Evolutionary conservation across 75 land plant species (phyloP), one percentile per base, ranked within the genome.

Genomic region (Pseudotsuga menziesii): DNA sequence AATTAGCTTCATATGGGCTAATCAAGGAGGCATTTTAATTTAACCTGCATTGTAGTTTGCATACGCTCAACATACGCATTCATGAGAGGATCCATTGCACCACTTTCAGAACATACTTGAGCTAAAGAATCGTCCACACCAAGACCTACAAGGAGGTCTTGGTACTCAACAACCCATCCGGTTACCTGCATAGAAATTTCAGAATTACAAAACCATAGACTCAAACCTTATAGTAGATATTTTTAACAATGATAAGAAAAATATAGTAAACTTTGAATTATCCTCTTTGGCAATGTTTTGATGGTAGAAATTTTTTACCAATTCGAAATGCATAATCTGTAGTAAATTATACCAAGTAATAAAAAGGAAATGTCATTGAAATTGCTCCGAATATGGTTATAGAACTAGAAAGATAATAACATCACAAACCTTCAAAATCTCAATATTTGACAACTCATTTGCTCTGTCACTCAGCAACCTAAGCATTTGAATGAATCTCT

Each of bases 31-130:
- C 71, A 9, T 39, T 69, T 41, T 16, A 71, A 71, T 74, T 20
- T 48, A 76, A 97, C 99, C 89, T 79, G 90, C 76, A 91, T 94
- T 77, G 99, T 91, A 16, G 89, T 85, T 81, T 97, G 98, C 98
- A 94, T 94, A 63, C 99, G 87, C 76, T 97, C 99, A 72, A 97
- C 91, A 83, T 97, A 97, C 32, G 93, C 90, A 87, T 94, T 93
- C 99, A 97, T 97, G 13, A 97, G 86, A 63, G 99, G 99, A 85
- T 97, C 99, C 99, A 97, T 91, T 14, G 99, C 91, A 61, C 99
- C 99, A 88, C 99, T 97, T 83, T 97, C 99, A 60, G 99, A 92
- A 88, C 98, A 94, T 52, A 94, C 93, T 86, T 96, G 95, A 75
- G 99, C 98, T 52, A 97, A 76, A 64, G 93, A 87, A 48, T 97